Base-by-base conservation (phyloP, 2,329 filamentous ascomycete species). In the Elsinoe australis region DNA sequence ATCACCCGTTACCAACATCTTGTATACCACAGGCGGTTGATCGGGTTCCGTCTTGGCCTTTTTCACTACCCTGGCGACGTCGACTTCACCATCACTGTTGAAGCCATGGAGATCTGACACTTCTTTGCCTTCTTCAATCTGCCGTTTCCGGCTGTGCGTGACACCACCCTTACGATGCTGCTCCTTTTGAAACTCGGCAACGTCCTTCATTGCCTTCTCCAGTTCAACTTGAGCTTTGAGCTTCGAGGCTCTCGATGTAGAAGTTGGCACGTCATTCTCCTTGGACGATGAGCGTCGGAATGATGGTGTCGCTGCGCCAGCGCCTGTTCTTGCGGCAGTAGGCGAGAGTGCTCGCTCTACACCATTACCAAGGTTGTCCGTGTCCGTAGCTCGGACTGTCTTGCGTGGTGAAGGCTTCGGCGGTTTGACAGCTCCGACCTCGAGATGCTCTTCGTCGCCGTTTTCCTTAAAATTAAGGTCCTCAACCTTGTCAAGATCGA, bases 161-260 rank as follows among this genome's bases (percentile, higher is more conserved):
- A 83, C 76, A 32, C 80, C 80, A 10, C 80, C 80, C 36, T 76
- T 77, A 15, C 92, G 80, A 69, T 94, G 95, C 71, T 79, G 87
- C 67, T 98, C 92, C 62, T 92, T 95, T 60, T 96, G 85, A 59
- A 92, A 98, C 24, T 94, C 71, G 2, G 83, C 83, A 59, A 96
- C 88, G 60, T 98, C 92, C 0, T 83, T 78, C 1, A 86, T 88
- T 50, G 90, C 72, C 28, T 79, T 76, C 47, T 92, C 86, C 5
- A 96, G 69, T 54, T 79, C 81, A 26, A 81, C 78, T n/a, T 83
- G 69, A 9, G 92, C 92, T 59, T 85, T 83, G 32, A 84, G 81
- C 63, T 96, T 98, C 10, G 92, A 90, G 58, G 87, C 92, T 49
- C 92, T 82, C 10, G 62, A 61, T 1, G 81, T 85, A 2, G 83